Evolutionary conservation across 352 stramenopile genomes (phyloP).

Genomic region (Pythium aquatile): DNA sequence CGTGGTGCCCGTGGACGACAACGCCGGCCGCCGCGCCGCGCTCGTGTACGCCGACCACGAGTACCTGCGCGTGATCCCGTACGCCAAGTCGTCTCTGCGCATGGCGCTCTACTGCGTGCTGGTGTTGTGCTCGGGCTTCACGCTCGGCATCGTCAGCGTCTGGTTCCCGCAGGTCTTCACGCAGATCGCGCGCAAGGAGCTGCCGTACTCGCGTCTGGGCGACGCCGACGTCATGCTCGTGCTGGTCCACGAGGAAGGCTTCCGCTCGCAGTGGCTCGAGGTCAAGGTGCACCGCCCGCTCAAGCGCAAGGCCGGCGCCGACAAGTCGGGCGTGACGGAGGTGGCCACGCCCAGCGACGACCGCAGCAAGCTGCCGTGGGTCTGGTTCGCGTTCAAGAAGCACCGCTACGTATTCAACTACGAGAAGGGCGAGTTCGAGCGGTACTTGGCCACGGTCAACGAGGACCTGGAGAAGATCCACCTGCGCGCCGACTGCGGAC

Average conservation of each 20-base stretch:
- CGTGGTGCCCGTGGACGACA: constrained; percentile 45
- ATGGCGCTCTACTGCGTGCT: constrained; percentile 39
- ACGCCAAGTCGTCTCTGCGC: constrained; percentile 34
- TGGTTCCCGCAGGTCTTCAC: constrained; percentile 76
- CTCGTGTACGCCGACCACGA: constrained; percentile 50
- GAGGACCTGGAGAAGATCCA: too few relatives aligned
- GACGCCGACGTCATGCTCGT: constrained; percentile 53
- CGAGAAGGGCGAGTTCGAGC: constrained; percentile 47
- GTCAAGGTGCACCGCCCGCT: constrained; percentile 27
- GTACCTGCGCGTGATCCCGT: constrained; percentile 37
- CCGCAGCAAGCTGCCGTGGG: constrained; percentile 18
- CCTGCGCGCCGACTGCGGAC: constrained; percentile 33
- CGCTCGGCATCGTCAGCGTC: constrained; percentile 39
- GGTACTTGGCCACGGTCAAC: constrained; percentile 40
- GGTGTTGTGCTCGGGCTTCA: constrained; percentile 23
- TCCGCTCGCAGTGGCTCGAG: constrained; percentile 43
- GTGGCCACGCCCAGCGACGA: background rate
- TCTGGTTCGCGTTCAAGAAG: constrained; percentile 75
- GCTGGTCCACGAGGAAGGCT: constrained; percentile 35
- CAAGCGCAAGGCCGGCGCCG: background rate
- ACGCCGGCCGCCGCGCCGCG: constrained; percentile 29
- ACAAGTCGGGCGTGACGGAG: background rate
- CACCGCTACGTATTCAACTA: constrained; percentile 62
- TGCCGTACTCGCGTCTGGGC: constrained; percentile 28
- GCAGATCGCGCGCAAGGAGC: constrained; percentile 31